Base-by-base conservation (phyloP, 2,329 filamentous ascomycete genomes). In the Epichloe hybrida region DNA sequence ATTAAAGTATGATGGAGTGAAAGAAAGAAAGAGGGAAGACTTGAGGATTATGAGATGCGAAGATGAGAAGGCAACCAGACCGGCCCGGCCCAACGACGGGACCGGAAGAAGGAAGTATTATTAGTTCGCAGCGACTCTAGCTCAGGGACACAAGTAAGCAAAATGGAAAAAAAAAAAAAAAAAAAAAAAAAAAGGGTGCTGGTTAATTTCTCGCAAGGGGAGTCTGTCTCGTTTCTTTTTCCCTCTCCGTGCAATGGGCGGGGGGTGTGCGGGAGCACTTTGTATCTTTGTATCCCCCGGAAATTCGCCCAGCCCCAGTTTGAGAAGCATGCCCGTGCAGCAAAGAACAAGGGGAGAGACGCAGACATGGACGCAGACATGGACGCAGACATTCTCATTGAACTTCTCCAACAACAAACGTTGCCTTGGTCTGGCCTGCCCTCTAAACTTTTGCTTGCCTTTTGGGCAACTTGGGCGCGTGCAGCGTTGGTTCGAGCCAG, bases 211-310 rank as follows among this genome's bases (percentile, higher is more conserved):
- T 46, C 42, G 31, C 42, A 35, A 46, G 51, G 38, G 38, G 39
- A 49, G 31, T 44, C 34, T 45, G 46, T 47, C 34, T 46, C 51
- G 48, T 53, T 53, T 53, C 52, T 51, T 53, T 53, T 53, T 53
- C 46, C 49, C 52, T 51, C 49, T 46, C 49, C 40, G 48, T 46
- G n/a, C 37, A 21, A 52, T 46, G 49, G n/a, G 49, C 49, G 45
- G 52, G 52, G 52, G 52, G 48, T 36, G 49, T 48, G 49, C 39
- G 27, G 38, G 40, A 45, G 17, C 48, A 46, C 47, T 38, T 27
- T 45, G 42, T 44, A 49, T 47, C 44, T 31, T 31, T 31, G 27
- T 31, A 31, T 31, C 51, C 47, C 47, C 37, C 41, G 20, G 39
- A 44, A 47, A 37, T 6, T 36, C 13, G 23, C 15, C 27, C 27